Evolutionary conservation across 1,284 basidiomycete species (phyloP).

Genomic region (Ustilago esculenta): DNA sequence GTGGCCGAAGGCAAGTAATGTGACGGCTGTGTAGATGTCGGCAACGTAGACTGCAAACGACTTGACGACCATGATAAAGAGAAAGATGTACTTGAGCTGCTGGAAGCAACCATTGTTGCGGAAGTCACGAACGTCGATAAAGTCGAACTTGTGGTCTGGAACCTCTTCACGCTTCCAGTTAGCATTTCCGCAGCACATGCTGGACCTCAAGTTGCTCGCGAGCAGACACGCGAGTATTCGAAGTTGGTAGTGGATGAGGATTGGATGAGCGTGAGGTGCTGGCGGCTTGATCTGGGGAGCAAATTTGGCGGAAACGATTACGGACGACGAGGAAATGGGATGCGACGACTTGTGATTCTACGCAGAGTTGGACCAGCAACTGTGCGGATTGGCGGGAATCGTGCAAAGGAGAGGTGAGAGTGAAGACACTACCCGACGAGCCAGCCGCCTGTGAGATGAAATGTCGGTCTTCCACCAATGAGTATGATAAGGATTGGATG

Average conservation of each 20-base stretch:
- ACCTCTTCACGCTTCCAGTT: slow-evolving; percentile 95
- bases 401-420: not conserved
- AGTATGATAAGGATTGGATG: not conserved
- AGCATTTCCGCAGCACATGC: slow-evolving; percentile 59
- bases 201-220: too few species aligned
- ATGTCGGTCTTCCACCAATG: not conserved
- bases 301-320: slow-evolving; percentile 27
- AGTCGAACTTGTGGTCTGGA: slow-evolving; percentile 99
- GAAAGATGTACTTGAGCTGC: slow-evolving; percentile 87
- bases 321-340: slow-evolving; percentile 14
- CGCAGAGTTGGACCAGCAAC: slow-evolving; percentile 23
- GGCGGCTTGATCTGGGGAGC: too few species aligned
- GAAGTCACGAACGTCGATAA: slow-evolving; percentile 92
- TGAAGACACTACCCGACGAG: slow-evolving; percentile 6
- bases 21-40: slow-evolving; percentile 97
- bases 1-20: slow-evolving; percentile 88
- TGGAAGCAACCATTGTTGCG: slow-evolving; percentile 84
- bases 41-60: slow-evolving; percentile 93
- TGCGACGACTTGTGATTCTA: slow-evolving; percentile 20
- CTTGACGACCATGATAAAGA: slow-evolving; percentile 91
- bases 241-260: not conserved
- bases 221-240: too few species aligned
- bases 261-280: slow-evolving; percentile 2
- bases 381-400: not conserved
- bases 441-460: slow-evolving; percentile 10